A percentile compares a stretch with the other conserved stretches of the same genome.
Evolutionary conservation across 495 filamentous ascomycete species (phyloP).

Genomic region (Trichoderma erinaceum): DNA sequence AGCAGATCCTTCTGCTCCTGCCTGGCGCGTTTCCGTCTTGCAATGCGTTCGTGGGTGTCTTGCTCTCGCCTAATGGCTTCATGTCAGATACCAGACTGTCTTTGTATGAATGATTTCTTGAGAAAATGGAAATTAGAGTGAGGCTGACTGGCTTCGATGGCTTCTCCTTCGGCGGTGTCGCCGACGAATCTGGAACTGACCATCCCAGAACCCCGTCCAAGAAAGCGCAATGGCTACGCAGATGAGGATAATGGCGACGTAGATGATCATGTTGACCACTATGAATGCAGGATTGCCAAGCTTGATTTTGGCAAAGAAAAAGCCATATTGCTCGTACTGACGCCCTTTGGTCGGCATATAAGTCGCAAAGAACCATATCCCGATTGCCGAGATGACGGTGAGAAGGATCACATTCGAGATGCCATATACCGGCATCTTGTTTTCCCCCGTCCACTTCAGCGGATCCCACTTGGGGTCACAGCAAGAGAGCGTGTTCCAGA

Average conservation of each 20-base stretch:
- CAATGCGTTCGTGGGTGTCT: not conserved
- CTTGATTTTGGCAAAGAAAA: slow-evolving; percentile 11
- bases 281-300: not conserved
- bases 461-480: slow-evolving; percentile 26
- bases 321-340: slow-evolving; percentile 13
- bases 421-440: not conserved
- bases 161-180: not conserved
- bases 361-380: slow-evolving; percentile 6
- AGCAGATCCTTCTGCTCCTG: not conserved
- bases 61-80: not conserved
- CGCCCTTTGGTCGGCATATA: not conserved
- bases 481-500: slow-evolving; percentile 24
- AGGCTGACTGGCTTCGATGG: not conserved
- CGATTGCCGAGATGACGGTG: not conserved
- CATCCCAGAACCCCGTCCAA: slow-evolving; percentile 6
- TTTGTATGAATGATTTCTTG: not conserved
- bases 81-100: not conserved
- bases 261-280: not conserved
- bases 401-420: slow-evolving; percentile 1
- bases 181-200: not conserved
- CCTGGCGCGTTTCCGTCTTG: not conserved
- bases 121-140: not conserved
- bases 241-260: not conserved
- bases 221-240: not conserved
- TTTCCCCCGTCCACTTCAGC: not conserved